Percentiles rank a stretch among this genome's conserved stretches.
Evolutionary conservation across 2,329 filamentous ascomycete species (phyloP).

Genomic region (Talaromyces albobiverticillius): DNA sequence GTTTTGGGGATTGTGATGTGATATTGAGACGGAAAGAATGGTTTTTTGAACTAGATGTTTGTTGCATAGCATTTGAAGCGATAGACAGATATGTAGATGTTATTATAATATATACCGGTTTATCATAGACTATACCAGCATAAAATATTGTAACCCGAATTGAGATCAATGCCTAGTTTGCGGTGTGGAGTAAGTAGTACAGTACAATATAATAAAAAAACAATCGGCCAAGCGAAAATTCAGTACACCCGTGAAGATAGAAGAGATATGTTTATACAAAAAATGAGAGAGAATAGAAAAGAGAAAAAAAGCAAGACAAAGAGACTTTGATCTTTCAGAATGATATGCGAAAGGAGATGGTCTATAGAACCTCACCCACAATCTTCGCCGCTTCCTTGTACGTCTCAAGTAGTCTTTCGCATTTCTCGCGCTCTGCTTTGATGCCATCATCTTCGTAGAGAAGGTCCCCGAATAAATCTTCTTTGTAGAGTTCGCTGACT

Average conservation of each 20-base stretch:
- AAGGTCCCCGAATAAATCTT: slow-evolving; percentile 83
- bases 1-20: too few relatives aligned
- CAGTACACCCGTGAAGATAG: background rate
- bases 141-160: background rate
- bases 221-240: background rate
- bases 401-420: slow-evolving; percentile 89
- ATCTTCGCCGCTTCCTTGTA: slow-evolving; percentile 98
- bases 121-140: background rate
- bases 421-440: slow-evolving; percentile 97
- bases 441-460: slow-evolving; percentile 97
- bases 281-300: too few relatives aligned
- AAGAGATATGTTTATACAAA: background rate
- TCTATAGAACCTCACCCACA: slow-evolving; percentile 86
- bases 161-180: background rate
- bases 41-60: too few relatives aligned
- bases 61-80: background rate
- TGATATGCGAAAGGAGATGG: background rate
- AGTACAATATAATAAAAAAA: slow-evolving; percentile 4
- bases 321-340: too few relatives aligned
- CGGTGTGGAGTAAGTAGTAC: background rate
- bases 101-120: too few relatives aligned
- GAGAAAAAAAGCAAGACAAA: too few relatives aligned
- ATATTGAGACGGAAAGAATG: too few relatives aligned
- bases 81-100: background rate
- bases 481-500: slow-evolving; percentile 93